A percentile compares a stretch with the other conserved stretches of the same genome.
These are phyloP conservation scores for Diplodia sapinea DNA, from an alignment of 2,329 filamentous ascomycete species.

Conservation along the genomic window DNA sequence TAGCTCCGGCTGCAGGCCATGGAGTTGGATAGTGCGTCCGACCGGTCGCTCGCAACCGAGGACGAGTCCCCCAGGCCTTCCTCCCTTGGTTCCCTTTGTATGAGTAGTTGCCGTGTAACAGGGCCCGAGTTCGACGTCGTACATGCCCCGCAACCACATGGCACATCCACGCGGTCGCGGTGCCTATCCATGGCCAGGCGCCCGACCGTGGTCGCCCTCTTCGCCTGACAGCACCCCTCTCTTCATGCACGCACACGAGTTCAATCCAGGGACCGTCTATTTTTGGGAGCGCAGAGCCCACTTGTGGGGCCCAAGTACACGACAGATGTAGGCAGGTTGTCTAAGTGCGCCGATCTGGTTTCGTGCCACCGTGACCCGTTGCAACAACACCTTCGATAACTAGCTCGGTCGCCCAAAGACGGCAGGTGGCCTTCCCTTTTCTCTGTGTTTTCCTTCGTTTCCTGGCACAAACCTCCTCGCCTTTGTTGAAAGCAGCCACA, in stretches of 20 bases:
- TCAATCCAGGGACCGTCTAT: not conserved
- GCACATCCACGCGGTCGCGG: conserved; percentile 2
- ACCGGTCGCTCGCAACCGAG: not conserved
- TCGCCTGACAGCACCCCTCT: conserved; percentile 7
- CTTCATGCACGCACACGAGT: not conserved
- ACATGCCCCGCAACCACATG: conserved; percentile 20
- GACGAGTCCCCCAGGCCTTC: conserved; percentile 10
- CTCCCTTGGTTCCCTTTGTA: conserved; percentile 22
- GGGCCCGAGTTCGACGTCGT: conserved; percentile 1
- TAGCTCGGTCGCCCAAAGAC: not conserved
- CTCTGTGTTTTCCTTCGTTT: not conserved
- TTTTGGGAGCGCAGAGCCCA: conserved; percentile 1
- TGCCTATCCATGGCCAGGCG: not conserved
- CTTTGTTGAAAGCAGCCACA: not conserved
- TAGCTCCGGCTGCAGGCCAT: conserved; percentile 6
- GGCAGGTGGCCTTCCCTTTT: not conserved
- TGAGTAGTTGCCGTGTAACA: conserved; percentile 9
- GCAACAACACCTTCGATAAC: not conserved
- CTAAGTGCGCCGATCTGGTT: not conserved
- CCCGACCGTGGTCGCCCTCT: not conserved
- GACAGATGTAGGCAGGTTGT: not conserved
- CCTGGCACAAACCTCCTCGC: not conserved
- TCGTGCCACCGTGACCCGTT: not conserved
- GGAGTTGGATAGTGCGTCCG: not conserved
- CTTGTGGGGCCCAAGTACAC: not conserved